Base-by-base conservation (phyloP, 176 grass and related monocot genomes). In the Tillandsia leiboldiana region DNA sequence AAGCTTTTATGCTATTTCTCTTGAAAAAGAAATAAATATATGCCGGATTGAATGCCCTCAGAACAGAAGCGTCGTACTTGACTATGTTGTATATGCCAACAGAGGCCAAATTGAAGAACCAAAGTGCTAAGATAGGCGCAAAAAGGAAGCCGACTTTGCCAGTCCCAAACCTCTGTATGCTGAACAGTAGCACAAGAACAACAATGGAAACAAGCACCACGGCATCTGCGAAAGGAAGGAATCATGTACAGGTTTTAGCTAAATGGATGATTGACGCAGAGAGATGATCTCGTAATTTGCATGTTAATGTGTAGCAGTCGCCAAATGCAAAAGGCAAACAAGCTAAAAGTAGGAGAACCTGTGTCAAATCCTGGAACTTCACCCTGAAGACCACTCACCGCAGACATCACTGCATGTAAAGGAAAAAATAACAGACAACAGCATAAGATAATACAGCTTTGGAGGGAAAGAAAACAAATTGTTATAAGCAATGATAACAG, bases 111-210 rank as follows among this genome's bases (percentile, higher is more conserved):
- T 86, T 99, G 73, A 99, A 27, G 77, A 99, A 99, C 89, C 94
- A 99, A 66, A 99, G 66, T 33, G 82, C 87, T 63, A 99, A 64
- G 67, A 99, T 68, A 77, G 94, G 94, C 65, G 94, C 84, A 81
- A 99, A 99, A 82, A 99, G 76, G 81, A 93, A 77, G 24, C 94
- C 94, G 65, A 99, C 80, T 93, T 99, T 99, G 79, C 94, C 87
- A n/a, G 94, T 90, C 48, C 94, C 94, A 72, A 93, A 93, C 61
- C 87, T 99, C 77, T 99, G 94, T 63, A 99, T 80, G 14, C 94
- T 99, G 71, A 99, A 99, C 66, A 99, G 67, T 67, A 99, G 63
- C 57, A 93, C 0, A 75, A 99, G 86, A 84, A 93, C 65, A 12
- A 88, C 14, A 14, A 87, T 78, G 26, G 94, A 99, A 63, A 90